A percentile compares a stretch with the other conserved stretches of the same genome.
phyloP scores from a whole-genome alignment of 2,329 filamentous ascomycete genomes.

The Sporothrix schenckii region DNA sequence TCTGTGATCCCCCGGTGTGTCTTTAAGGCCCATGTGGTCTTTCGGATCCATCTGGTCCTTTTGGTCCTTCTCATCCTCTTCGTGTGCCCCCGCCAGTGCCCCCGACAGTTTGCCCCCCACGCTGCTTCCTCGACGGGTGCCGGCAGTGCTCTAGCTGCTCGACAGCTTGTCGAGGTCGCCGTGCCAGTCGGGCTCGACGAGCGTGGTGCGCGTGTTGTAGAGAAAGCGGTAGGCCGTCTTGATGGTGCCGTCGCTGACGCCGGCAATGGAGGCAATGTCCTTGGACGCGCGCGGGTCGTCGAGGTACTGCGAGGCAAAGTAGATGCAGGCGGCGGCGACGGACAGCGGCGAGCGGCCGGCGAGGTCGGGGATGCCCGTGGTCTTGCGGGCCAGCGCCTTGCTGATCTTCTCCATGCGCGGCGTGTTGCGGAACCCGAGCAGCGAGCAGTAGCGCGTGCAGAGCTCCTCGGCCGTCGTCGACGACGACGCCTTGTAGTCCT shows the following conservation, averaged over 20 bases:
- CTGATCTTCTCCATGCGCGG: conserved; percentile 79
- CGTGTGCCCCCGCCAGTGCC: not conserved
- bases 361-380: conserved; percentile 75
- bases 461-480: conserved; percentile 82
- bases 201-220: conserved; percentile 70
- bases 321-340: conserved; percentile 93
- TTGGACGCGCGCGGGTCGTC: conserved; percentile 78
- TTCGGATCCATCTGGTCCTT: not conserved
- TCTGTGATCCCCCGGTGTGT: not conserved
- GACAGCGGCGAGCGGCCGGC: conserved; percentile 93
- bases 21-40: not conserved
- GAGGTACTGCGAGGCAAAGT: conserved; percentile 89
- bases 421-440: conserved; percentile 71
- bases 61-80: not conserved
- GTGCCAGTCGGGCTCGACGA: conserved; percentile 49
- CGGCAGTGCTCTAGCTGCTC: conserved; percentile 46
- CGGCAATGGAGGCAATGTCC: conserved; percentile 80
- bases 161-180: conserved; percentile 74
- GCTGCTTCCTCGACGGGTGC: not conserved
- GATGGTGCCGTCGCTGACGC: conserved; percentile 95
- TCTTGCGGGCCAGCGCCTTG: conserved; percentile 74
- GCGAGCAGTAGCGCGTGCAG: conserved; percentile 85
- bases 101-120: no score
- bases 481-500: conserved; percentile 71
- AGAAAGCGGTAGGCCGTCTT: conserved; percentile 92